Percentiles rank a stretch among this genome's conserved stretches.
These are phyloP conservation scores for Apophysomyces ossiformis DNA, from an alignment of 371 early-diverging fungal genomes.

Conservation along the genomic window DNA sequence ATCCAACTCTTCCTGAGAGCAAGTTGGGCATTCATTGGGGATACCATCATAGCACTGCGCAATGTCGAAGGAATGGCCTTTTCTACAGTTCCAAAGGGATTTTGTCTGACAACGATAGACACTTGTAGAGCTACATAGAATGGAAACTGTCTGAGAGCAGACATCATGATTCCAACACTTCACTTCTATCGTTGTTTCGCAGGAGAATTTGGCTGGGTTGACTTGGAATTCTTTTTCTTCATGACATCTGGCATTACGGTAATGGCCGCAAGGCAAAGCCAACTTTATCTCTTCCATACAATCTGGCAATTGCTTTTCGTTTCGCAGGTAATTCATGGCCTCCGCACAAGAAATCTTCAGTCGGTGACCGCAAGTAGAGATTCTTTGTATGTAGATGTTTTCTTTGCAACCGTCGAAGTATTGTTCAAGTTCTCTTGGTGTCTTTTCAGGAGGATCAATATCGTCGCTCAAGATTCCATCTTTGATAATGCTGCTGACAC, in stretches of 20 bases:
- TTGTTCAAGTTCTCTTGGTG: neutral
- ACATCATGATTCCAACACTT: slow-evolving; percentile 1
- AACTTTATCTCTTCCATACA: neutral
- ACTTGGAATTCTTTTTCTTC: neutral
- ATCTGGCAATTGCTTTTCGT: neutral
- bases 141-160: neutral
- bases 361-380: neutral
- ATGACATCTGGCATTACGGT: neutral
- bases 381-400: neutral
- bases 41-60: neutral
- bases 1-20: neutral
- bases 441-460: neutral
- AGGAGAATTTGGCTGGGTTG: neutral
- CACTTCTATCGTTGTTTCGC: neutral
- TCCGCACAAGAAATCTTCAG: neutral
- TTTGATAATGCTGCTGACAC: neutral
- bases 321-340: neutral
- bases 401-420: neutral
- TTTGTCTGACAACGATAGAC: neutral
- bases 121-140: neutral
- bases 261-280: neutral
- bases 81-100: neutral
- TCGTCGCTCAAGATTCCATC: neutral
- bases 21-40: neutral
- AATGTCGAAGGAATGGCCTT: neutral